A percentile compares a stretch with the other conserved stretches of the same genome.
Evolutionary conservation across 805 yeast species (phyloP).

Genomic region (Ogataea pilisensis): DNA sequence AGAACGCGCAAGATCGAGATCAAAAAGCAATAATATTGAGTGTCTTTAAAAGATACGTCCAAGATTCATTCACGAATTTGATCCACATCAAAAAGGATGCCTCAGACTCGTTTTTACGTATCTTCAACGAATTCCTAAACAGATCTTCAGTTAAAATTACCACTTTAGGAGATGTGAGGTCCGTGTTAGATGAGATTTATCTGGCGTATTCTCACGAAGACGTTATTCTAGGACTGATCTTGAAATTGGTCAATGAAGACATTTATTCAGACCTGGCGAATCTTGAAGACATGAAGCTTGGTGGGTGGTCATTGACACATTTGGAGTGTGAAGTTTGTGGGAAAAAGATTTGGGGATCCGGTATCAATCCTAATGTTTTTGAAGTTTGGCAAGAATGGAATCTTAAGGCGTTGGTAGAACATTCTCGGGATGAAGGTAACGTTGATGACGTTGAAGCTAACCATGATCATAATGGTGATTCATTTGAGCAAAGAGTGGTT

Average conservation of each 20-base stretch:
- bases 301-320: slow-evolving; percentile 60
- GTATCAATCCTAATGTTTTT: slow-evolving; percentile 44
- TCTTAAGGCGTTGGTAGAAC: slow-evolving; percentile 7
- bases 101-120: slow-evolving; percentile 44
- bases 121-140: slow-evolving; percentile 52
- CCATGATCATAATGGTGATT: no score
- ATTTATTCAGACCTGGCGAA: slow-evolving; percentile 43
- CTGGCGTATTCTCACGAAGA: slow-evolving; percentile 63
- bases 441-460: no score
- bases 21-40: slow-evolving; percentile 21
- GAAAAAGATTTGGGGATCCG: slow-evolving; percentile 65
- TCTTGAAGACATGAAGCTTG: slow-evolving; percentile 37
- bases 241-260: slow-evolving; percentile 53
- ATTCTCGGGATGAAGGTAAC: slow-evolving; percentile 2
- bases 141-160: slow-evolving; percentile 44
- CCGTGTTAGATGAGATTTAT: slow-evolving; percentile 58
- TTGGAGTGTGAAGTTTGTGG: slow-evolving; percentile 76
- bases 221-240: slow-evolving; percentile 46
- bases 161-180: slow-evolving; percentile 55
- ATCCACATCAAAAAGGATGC: slow-evolving; percentile 29
- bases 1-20: not conserved
- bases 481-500: not conserved
- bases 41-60: slow-evolving; percentile 36
- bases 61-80: slow-evolving; percentile 38
- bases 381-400: slow-evolving; percentile 52